Conservation (phyloP, 805 yeast genomes). For the Candida alai region DNA sequence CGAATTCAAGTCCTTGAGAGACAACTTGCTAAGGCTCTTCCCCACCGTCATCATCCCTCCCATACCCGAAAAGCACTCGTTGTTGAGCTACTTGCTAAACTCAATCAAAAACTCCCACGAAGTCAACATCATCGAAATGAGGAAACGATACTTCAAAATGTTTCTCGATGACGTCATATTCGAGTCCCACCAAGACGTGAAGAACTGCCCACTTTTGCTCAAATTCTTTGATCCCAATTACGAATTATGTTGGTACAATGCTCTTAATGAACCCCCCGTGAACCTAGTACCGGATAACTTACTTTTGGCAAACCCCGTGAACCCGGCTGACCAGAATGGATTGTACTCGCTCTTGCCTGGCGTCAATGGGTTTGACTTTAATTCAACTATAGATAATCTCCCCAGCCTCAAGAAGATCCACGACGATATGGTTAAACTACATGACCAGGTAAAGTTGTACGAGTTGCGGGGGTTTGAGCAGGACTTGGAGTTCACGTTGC, state of each 20-base stretch:
- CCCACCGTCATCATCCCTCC: constrained; percentile 42
- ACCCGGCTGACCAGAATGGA: constrained; percentile 53
- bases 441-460: constrained; percentile 29
- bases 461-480: constrained; percentile 15
- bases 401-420: constrained; percentile 30
- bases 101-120: constrained; percentile 37
- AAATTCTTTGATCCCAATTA: constrained; percentile 51
- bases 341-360: constrained; percentile 47
- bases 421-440: constrained; percentile 30
- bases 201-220: constrained; percentile 34
- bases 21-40: constrained; percentile 31
- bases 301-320: constrained; percentile 45
- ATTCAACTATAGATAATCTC: constrained; percentile 26
- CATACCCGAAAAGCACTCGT: constrained; percentile 45
- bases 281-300: constrained; percentile 45
- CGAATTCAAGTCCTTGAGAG: constrained; percentile 42
- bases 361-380: constrained; percentile 35
- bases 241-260: constrained; percentile 49
- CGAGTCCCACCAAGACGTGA: constrained; percentile 27
- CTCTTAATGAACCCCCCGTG: constrained; percentile 45
- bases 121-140: constrained; percentile 40
- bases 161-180: constrained; percentile 40
- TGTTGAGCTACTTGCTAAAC: constrained; percentile 39
- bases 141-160: constrained; percentile 43
- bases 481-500: constrained; percentile 20